phyloP scores from a whole-genome alignment of 2,329 filamentous ascomycete genomes.

The Pestalotiopsis sp. region DNA sequence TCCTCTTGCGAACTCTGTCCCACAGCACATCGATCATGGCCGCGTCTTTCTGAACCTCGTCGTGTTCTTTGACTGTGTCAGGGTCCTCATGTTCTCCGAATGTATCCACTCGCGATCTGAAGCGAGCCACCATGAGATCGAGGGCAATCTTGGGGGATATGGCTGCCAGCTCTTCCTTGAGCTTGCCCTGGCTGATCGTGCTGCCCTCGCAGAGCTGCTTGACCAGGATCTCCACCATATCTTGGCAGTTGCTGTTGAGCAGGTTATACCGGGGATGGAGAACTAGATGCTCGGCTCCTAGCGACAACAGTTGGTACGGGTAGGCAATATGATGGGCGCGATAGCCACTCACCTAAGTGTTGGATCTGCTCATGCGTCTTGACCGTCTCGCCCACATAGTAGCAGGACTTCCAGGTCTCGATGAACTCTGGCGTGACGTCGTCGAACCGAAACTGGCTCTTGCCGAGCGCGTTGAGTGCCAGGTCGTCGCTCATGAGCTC shows the following conservation, averaged over 20 bases:
- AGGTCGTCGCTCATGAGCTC: constrained; percentile 33
- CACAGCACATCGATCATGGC: constrained; percentile 23
- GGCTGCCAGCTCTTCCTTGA: constrained; percentile 30
- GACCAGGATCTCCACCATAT: constrained; percentile 32
- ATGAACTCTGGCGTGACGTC: constrained; percentile 29
- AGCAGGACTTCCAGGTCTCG: constrained; percentile 29
- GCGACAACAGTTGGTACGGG: not conserved
- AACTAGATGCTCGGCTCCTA: constrained; percentile 27
- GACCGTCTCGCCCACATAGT: constrained; percentile 34
- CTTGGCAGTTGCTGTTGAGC: constrained; percentile 33
- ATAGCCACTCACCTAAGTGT: constrained; percentile 24
- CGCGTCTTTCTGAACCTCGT: constrained; percentile 22
- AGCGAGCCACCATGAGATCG: constrained; percentile 30
- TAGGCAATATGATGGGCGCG: not conserved
- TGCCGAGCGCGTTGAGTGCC: constrained; percentile 26
- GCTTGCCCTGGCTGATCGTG: constrained; percentile 31
- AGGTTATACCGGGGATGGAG: constrained; percentile 33
- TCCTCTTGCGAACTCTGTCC: constrained; percentile 27
- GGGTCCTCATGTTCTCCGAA: not conserved
- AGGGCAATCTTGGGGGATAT: constrained; percentile 30
- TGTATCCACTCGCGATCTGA: constrained; percentile 25
- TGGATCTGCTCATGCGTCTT: constrained; percentile 30
- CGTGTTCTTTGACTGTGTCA: constrained; percentile 21
- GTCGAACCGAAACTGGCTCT: constrained; percentile 29
- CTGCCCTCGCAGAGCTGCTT: constrained; percentile 31